Conservation (phyloP, 2,329 filamentous ascomycete species). For the Diaporthe sp. region DNA sequence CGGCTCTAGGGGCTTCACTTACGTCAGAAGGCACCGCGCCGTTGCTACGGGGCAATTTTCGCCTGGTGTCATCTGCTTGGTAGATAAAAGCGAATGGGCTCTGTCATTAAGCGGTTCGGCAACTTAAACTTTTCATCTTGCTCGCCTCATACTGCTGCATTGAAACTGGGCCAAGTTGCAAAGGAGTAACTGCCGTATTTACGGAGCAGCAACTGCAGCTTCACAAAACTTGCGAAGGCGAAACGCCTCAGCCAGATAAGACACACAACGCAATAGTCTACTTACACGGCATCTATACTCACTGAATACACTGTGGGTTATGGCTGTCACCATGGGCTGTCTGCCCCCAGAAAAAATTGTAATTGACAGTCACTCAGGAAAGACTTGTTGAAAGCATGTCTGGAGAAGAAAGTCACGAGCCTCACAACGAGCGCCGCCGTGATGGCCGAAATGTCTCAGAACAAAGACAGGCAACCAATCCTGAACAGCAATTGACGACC, state of each 20-base stretch:
- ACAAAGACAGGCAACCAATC: not conserved
- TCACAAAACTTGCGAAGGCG: not conserved
- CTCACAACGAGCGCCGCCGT: not conserved
- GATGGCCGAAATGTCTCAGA: not conserved
- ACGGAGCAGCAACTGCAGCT: not conserved
- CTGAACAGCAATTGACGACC: not conserved
- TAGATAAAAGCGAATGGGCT: not conserved
- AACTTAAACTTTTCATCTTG: not conserved
- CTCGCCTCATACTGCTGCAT: not conserved
- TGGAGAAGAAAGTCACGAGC: not conserved
- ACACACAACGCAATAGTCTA: not conserved
- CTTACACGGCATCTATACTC: not conserved
- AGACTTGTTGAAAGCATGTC: not conserved
- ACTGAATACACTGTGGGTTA: not conserved
- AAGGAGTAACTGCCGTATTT: not conserved
- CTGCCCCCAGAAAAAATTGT: not conserved
- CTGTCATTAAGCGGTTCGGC: not conserved
- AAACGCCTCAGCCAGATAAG: not conserved
- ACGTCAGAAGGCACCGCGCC: conserved; percentile 6
- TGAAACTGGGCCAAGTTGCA: not conserved
- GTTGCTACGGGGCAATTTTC: not conserved
- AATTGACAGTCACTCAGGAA: not conserved
- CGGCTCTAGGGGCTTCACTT: not conserved
- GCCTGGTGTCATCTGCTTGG: not conserved
- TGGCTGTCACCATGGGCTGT: not conserved